phyloP scores from a whole-genome alignment of 768 basidiomycete species.

The Lentinula lateritia region DNA sequence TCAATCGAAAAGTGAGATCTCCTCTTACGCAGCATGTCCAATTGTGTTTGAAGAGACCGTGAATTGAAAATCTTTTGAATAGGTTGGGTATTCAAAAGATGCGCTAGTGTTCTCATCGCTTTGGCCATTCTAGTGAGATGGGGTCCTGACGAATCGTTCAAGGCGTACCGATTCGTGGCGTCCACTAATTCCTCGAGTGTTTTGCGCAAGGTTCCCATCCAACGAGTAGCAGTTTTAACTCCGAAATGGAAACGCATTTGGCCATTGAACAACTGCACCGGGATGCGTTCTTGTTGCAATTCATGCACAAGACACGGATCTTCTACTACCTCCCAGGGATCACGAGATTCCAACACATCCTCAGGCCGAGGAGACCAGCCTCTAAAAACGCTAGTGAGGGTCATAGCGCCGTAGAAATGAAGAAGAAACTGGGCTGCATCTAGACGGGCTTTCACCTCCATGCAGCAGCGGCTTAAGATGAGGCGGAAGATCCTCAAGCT shows the following conservation, averaged over 20 bases:
- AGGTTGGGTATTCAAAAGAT: neutral
- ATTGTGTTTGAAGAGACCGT: neutral
- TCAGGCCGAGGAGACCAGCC: neutral
- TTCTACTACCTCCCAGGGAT: neutral
- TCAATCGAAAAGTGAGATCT: neutral
- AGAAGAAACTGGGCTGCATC: slow-evolving; percentile 2
- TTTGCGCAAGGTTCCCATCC: slow-evolving; percentile 1
- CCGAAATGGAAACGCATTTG: neutral
- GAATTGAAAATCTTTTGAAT: neutral
- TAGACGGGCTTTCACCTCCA: neutral
- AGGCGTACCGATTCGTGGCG: neutral
- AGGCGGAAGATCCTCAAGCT: neutral
- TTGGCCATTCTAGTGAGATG: neutral
- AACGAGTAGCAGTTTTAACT: neutral
- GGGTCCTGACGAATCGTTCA: neutral
- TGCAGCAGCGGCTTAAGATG: neutral
- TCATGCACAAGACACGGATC: neutral
- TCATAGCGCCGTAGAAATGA: neutral
- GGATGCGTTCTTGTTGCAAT: neutral
- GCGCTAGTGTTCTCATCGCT: neutral
- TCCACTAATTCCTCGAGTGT: neutral
- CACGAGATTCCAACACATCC: neutral
- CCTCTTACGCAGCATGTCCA: neutral
- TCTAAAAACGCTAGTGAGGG: neutral
- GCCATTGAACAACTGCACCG: neutral